These are phyloP conservation scores for Dictyostelium purpureum DNA, from an alignment of 78 protist species.

Conservation along the genomic window DNA sequence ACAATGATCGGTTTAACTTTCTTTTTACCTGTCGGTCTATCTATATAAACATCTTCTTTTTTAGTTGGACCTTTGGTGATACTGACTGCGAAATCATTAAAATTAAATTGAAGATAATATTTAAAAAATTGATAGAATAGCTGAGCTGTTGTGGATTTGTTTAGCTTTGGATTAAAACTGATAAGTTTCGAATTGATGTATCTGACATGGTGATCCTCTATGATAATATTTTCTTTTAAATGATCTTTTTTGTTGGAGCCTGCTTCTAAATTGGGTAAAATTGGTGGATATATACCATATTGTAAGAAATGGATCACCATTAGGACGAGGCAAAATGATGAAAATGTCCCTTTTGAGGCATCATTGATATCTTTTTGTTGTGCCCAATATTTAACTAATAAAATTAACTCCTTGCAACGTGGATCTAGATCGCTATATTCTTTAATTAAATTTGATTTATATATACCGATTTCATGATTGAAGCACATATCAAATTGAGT, in stretches of 20 bases:
- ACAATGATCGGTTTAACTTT: too few relatives aligned
- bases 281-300: not conserved
- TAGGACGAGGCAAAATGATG: not conserved
- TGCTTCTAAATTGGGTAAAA: constrained; percentile 28
- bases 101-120: constrained; percentile 19
- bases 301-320: not conserved
- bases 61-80: too few relatives aligned
- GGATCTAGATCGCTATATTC: not conserved
- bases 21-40: too few relatives aligned
- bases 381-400: not conserved
- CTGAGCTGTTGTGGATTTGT: not conserved
- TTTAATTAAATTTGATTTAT: not conserved
- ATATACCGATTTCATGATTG: not conserved
- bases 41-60: too few relatives aligned
- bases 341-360: not conserved
- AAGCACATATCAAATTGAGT: not conserved
- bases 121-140: constrained; percentile 32
- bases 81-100: not conserved
- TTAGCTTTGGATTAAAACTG: not conserved
- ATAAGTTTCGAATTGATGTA: not conserved
- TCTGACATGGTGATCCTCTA: not conserved
- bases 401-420: not conserved
- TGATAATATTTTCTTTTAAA: not conserved
- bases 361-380: not conserved
- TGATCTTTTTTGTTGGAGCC: not conserved